Percentiles rank a stretch among this genome's conserved stretches.
These are phyloP conservation scores for Plasmodium sp. DNA, from an alignment of 169 alveolate species.

Conservation along the genomic window DNA sequence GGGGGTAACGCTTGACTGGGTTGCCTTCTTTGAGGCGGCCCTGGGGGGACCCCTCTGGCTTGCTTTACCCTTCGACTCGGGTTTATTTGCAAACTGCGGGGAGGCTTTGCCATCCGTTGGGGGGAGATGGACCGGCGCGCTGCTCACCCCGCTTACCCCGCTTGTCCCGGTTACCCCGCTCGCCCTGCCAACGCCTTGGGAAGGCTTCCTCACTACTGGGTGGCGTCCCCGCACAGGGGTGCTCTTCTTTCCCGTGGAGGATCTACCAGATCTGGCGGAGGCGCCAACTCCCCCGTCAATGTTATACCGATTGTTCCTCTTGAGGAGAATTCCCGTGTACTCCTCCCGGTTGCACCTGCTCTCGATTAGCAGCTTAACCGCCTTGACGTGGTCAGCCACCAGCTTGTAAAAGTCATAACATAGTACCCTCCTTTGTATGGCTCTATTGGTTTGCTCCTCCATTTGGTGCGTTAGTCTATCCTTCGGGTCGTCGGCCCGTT, in stretches of 20 bases:
- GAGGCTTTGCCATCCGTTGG: neutral
- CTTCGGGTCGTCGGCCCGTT: neutral
- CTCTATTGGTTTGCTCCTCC: neutral
- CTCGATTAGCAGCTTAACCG: slow-evolving; percentile 20
- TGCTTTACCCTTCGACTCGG: neutral
- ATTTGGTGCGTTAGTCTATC: neutral
- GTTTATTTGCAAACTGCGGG: neutral
- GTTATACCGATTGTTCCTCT: slow-evolving; percentile 43
- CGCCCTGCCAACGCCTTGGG: neutral
- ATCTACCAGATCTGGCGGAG: neutral
- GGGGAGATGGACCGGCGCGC: neutral
- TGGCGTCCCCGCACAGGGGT: neutral
- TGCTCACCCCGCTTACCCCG: neutral
- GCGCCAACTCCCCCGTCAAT: neutral
- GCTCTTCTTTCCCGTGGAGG: neutral
- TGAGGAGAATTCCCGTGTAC: slow-evolving; percentile 51
- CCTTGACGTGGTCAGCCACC: neutral
- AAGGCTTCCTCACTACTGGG: neutral
- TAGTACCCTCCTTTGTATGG: slow-evolving; percentile 9
- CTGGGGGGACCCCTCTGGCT: neutral
- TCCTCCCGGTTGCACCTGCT: slow-evolving; percentile 34
- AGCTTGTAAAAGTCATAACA: slow-evolving; percentile 25
- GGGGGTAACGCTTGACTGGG: neutral
- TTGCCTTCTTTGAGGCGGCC: neutral
- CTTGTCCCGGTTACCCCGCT: neutral